Evolutionary conservation across 1,284 basidiomycete genomes (phyloP), one percentile per base, ranked within the genome.

Genomic region (Papiliotrema laurentii): DNA sequence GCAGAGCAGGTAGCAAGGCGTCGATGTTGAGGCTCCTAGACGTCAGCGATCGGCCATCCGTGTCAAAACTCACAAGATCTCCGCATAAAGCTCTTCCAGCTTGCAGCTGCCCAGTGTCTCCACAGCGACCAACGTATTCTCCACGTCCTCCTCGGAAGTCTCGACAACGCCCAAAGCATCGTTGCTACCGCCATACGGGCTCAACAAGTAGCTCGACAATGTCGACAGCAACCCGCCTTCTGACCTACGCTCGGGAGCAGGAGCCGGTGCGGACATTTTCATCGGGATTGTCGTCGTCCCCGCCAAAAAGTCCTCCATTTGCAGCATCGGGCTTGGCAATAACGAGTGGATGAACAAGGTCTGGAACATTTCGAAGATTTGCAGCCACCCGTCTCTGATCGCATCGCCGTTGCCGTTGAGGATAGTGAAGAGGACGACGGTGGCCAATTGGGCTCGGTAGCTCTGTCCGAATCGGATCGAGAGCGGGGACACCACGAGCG

Each of bases 321-420:
- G 86, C n/a, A 93, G 77, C 84, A 98, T 87, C 45, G 83, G 79
- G 4, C 79, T 81, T 0, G 92, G 93, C 21, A 99, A 77, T 25
- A 98, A 79, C 3, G 91, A 93, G 68, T 97, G 88, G 37, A 94
- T 75, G 75, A 98, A 98, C 22, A 99, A 78, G 30, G 92, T 97
- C 66, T 94, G 87, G 75, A 97, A 92, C 83, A 98, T 97, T 71
- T 97, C 93, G 63, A 98, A 97, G 50, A 99, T 90, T 84, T 91
- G 67, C 2, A 81, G 83, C 96, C 96, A 99, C 16, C 94, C 92
- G 68, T 91, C 87, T 31, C 92, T 83, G 47, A 99, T 82, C 4
- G 91, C 87, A 60, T 90, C 87, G n/a, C 89, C 90, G 69, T 97
- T 93, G 7, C 92, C 89, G 63, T 97, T 97, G 16, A 96, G 90